Base-by-base conservation (phyloP, 495 filamentous ascomycete species). In the Endocarpon pusillum region DNA sequence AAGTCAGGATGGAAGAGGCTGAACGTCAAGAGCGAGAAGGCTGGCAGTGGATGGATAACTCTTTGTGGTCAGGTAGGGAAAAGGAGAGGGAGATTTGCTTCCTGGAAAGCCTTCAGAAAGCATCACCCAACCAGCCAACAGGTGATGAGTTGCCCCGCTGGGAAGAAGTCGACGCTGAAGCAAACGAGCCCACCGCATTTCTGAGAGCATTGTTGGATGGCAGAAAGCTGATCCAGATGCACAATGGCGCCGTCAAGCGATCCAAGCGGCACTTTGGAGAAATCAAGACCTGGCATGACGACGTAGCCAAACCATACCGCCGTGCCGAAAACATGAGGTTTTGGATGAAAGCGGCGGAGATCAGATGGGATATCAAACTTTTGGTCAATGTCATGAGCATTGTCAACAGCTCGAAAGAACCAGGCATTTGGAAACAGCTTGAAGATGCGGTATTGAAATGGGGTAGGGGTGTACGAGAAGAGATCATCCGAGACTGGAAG, bases 281-380 rank as follows among this genome's bases (percentile, higher is more conserved):
- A 34, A 96, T 97, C 52, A 81, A 78, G 21, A 64, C 62, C 1
- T 93, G 76, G 51, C 89, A 97, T 46, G 72, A 75, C 9, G 83
- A 97, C 49, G 83, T 86, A 6, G 75, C 71, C 22, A 96, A 96
- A 54, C 91, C 91, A 0, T 97, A 97, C 49, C 78, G 89, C 34
- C 71, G 73, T 35, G 83, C 86, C 0, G 91, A 97, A 34, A 97
- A 97, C 47, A 66, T 97, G 22, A 69, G 82, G 8, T 97, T 74
- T 61, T 97, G 89, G 87, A 66, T 81, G 51, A 97, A 97, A 56
- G 91, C 91, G 14, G 82, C 85, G 4, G 82, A 96, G 56, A 66
- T 96, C 33, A 71, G 89, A 17, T 97, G 86, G 81, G 91, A 96
- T 56, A 69, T 82, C 14, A 70, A 81, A 39, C 62, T 94, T 35